Conservation (phyloP, 768 basidiomycete species). For the Vararia minispora region DNA sequence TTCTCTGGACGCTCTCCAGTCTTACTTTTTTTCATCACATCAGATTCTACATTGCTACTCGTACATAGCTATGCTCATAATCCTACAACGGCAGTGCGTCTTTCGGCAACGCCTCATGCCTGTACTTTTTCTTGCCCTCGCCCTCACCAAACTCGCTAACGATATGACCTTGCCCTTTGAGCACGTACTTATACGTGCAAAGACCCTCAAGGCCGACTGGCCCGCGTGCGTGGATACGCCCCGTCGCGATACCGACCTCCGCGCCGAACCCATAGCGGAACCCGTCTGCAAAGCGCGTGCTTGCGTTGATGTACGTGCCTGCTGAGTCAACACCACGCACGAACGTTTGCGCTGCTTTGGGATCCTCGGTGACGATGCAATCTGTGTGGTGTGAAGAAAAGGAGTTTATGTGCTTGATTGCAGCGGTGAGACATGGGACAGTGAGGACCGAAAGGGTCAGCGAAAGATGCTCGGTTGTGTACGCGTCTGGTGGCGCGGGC, state of each 20-base stretch:
- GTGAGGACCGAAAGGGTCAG: constrained; percentile 73
- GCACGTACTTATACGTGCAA: constrained; percentile 93
- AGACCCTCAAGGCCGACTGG: constrained; percentile 92
- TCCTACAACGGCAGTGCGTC: constrained; percentile 32
- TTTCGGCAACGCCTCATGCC: constrained; percentile 42
- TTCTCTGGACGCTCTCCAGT: background rate
- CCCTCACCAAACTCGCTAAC: constrained; percentile 77
- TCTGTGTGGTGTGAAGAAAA: constrained; percentile 97
- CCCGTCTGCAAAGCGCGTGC: constrained; percentile 93
- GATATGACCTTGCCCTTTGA: constrained; percentile 73
- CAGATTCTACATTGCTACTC: background rate
- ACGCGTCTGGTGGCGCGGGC: constrained; percentile 49
- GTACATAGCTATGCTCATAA: constrained; percentile 1
- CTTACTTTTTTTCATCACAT: background rate
- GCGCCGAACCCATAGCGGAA: constrained; percentile 96
- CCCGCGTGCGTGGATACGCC: constrained; percentile 91
- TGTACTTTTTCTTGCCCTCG: constrained; percentile 60
- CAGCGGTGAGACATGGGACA: constrained; percentile 58
- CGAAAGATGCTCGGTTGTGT: constrained; percentile 81
- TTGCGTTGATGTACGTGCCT: constrained; percentile 90
- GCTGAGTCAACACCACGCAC: constrained; percentile 85
- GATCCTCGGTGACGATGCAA: constrained; percentile 77
- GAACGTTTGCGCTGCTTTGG: constrained; percentile 54
- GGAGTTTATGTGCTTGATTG: constrained; percentile 82
- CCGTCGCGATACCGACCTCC: constrained; percentile 96